A percentile compares a stretch with the other conserved stretches of the same genome.
Evolutionary conservation across 305 asterid genomes (phyloP).

Genomic region (Lippia alba): DNA sequence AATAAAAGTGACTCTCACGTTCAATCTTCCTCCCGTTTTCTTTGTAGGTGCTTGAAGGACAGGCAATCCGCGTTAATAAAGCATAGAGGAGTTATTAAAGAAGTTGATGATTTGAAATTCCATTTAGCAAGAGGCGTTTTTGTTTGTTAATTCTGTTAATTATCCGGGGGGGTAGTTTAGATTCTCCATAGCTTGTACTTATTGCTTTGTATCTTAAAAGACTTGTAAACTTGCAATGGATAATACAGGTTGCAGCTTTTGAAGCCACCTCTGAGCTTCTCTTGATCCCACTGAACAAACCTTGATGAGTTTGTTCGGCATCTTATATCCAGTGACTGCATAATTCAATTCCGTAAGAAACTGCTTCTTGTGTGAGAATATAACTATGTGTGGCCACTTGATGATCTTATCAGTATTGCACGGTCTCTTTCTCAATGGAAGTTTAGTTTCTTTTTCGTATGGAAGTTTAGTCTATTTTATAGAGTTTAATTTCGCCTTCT

Average conservation of each 20-base stretch:
- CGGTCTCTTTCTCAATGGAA: too few relatives aligned
- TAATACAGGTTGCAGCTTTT: constrained; percentile 1
- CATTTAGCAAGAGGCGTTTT: neutral
- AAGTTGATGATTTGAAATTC: neutral
- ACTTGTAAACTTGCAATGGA: neutral
- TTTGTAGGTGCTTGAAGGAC: constrained; percentile 85
- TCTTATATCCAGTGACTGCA: too few relatives aligned
- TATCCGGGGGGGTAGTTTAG: neutral
- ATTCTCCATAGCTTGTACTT: constrained; percentile 2
- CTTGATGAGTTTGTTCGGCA: too few relatives aligned
- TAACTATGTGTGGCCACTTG: too few relatives aligned
- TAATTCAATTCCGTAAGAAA: too few relatives aligned
- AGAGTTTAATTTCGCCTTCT: too few relatives aligned
- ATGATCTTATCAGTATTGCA: too few relatives aligned
- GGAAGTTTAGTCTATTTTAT: too few relatives aligned
- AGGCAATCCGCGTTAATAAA: constrained; percentile 84
- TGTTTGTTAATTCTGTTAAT: neutral
- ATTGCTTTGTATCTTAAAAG: constrained; percentile 17
- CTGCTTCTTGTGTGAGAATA: too few relatives aligned
- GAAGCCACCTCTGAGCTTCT: constrained; percentile 13
- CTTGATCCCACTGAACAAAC: neutral
- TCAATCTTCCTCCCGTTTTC: neutral
- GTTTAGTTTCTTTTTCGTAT: too few relatives aligned
- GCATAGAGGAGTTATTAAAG: constrained; percentile 45
- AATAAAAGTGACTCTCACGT: neutral